Evolutionary conservation across 1,139 yeast species (phyloP).

Genomic region (Candida labiduridarum): DNA sequence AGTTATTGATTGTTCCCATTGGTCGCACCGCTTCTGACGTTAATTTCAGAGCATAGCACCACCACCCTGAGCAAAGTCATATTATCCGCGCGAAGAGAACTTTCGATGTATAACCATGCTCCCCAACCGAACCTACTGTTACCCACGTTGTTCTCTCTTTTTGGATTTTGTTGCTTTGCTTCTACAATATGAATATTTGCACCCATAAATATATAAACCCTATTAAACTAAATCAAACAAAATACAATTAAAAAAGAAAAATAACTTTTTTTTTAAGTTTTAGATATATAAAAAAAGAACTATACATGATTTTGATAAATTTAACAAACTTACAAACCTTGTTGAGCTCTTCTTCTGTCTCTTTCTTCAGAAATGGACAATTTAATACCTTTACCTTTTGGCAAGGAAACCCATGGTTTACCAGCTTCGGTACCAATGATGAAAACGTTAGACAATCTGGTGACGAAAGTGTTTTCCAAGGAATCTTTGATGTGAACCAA

Average conservation of each 20-base stretch:
- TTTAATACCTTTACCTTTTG: conserved; percentile 99
- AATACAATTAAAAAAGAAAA: not conserved
- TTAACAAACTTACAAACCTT: conserved; percentile 27
- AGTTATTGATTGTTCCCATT: too few species aligned
- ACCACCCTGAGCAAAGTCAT: too few species aligned
- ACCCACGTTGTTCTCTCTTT: not conserved
- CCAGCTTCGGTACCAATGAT: conserved; percentile 93
- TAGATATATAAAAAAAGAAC: not conserved
- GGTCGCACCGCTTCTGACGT: too few species aligned
- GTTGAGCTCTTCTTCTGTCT: conserved; percentile 95
- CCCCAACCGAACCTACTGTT: too few species aligned
- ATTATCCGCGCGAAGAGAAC: too few species aligned
- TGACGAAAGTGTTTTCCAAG: conserved; percentile 96
- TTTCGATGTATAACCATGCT: too few species aligned
- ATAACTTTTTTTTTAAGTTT: not conserved
- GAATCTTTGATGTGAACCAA: conserved; percentile 98
- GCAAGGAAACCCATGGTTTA: conserved; percentile 96
- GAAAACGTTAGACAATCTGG: conserved; percentile 96
- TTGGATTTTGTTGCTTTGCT: not conserved
- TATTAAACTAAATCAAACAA: not conserved
- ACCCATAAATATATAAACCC: not conserved
- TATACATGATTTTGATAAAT: not conserved
- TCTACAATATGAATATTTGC: not conserved
- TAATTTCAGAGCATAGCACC: too few species aligned
- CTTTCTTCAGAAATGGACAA: conserved; percentile 98